phyloP scores from a whole-genome alignment of 2,329 filamentous ascomycete genomes.

The Lomentospora prolificans region DNA sequence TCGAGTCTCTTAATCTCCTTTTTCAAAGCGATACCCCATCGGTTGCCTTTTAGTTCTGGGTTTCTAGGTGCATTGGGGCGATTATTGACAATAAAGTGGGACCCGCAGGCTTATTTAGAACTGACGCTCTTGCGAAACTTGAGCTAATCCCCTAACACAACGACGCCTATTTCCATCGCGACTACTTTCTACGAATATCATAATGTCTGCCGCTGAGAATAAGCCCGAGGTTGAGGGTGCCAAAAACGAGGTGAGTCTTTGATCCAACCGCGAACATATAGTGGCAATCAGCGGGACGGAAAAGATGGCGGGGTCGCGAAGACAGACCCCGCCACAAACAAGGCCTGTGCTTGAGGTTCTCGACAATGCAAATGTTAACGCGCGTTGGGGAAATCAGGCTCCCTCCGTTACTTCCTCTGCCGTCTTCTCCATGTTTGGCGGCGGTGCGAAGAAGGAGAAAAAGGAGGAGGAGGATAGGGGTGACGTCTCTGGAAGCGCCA shows the following conservation, averaged over 20 bases:
- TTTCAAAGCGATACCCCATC: neutral
- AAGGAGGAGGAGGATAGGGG: slow-evolving; percentile 76
- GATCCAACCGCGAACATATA: neutral
- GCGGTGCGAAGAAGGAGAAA: slow-evolving; percentile 93
- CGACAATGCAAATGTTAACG: slow-evolving; percentile 17
- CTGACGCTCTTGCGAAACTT: slow-evolving; percentile 2
- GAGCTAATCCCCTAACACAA: slow-evolving; percentile 7
- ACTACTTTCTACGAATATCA: slow-evolving; percentile 13
- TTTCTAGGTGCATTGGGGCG: neutral
- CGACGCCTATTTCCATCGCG: neutral
- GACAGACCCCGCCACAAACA: neutral
- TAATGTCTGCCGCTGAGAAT: slow-evolving; percentile 39
- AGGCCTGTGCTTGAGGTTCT: slow-evolving; percentile 4
- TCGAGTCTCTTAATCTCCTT: neutral
- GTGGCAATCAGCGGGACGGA: neutral
- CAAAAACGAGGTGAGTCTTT: slow-evolving; percentile 18
- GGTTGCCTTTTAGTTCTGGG: neutral
- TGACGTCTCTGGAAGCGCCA: slow-evolving; percentile 81
- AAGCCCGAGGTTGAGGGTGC: slow-evolving; percentile 46
- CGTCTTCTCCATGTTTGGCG: slow-evolving; percentile 98
- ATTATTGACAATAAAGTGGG: slow-evolving; percentile 1
- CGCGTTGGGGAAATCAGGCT: slow-evolving; percentile 13
- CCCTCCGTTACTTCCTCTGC: slow-evolving; percentile 45
- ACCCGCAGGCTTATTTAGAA: slow-evolving; percentile 1
- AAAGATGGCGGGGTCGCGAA: neutral